phyloP scores from a whole-genome alignment of 2,329 filamentous ascomycete species.

The Stachybotrys elegans region DNA sequence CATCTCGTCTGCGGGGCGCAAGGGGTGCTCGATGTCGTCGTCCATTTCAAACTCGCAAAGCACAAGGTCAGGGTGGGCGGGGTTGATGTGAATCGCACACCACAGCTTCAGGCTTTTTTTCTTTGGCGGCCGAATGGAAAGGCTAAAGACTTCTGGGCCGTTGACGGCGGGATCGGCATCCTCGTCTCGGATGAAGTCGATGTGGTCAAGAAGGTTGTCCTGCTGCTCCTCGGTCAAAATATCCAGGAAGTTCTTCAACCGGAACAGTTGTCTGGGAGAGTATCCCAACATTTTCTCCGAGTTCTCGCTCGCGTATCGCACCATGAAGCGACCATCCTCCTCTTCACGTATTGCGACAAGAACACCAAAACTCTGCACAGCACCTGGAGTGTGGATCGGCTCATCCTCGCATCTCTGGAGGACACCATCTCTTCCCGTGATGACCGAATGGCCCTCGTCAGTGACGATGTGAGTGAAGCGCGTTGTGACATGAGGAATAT shows the following conservation, averaged over 20 bases:
- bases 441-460: constrained; percentile 73
- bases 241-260: constrained; percentile 70
- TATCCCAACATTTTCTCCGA: constrained; percentile 71
- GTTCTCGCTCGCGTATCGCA: constrained; percentile 78
- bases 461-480: constrained; percentile 77
- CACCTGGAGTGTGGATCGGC: constrained; percentile 82
- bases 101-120: constrained; percentile 64
- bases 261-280: constrained; percentile 70
- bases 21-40: constrained; percentile 64
- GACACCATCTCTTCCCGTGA: constrained; percentile 70
- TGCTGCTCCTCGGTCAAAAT: constrained; percentile 79
- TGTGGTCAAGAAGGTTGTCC: constrained; percentile 78
- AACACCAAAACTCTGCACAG: constrained; percentile 74
- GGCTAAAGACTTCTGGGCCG: constrained; percentile 80
- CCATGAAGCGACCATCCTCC: constrained; percentile 59
- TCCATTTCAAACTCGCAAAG: constrained; percentile 89
- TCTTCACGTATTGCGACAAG: constrained; percentile 71
- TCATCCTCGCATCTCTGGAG: constrained; percentile 85
- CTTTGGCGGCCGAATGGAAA: constrained; percentile 61
- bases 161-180: constrained; percentile 69
- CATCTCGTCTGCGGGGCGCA: constrained; percentile 56
- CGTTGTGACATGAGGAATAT: constrained; percentile 54
- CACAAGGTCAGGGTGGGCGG: constrained; percentile 62
- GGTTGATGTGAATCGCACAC: constrained; percentile 79
- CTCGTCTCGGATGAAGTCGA: constrained; percentile 83